Evolutionary conservation across 2,329 filamentous ascomycete genomes (phyloP), one percentile per base, ranked within the genome.

Genomic region (Septoria linicola): DNA sequence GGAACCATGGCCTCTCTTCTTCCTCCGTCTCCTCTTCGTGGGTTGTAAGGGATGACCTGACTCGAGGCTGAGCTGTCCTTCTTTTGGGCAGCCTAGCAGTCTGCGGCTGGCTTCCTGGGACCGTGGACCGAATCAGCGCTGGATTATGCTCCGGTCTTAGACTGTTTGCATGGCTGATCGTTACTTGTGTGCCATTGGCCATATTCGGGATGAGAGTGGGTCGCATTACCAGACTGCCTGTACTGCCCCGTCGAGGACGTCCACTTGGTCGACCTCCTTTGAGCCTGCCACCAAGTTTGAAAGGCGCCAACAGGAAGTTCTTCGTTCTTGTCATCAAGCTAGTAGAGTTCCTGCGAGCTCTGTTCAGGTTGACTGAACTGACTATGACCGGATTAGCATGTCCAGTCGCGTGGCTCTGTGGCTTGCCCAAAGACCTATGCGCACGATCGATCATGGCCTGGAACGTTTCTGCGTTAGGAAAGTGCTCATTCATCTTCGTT

Each of bases 91-190:
- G 23, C 8, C 35, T 40, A 8, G 8, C 19, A 21, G 13, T 40
- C 20, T 31, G 44, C 8, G 23, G 17, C 19, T 48, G 44, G 19
- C 44, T 23, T 7, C 31, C 16, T 5, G 16, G 13, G 2, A 30
- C 16, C 7, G n/a, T 19, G 8, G 35, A 17, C 1, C 44, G 35
- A 7, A 40, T 2, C 19, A 48, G 27, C 3, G 16, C 25, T 32
- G 44, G 44, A 19, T 41, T 48, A 23, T 48, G 44, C 36, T 39
- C 44, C 8, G 44, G 44, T 23, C 44, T 35, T 35, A 48, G 32
- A 19, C 44, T 48, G 20, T 48, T 48, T 23, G 44, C 44, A 27
- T 48, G 44, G 36, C 36, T 41, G 16, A 40, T n/a, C 5, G 25
- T 14, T 14, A 40, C 36, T 20, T 23, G 31, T 23, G n/a, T 35